phyloP scores from a whole-genome alignment of 2,329 filamentous ascomycete genomes.

The Phialophora verrucosa region DNA sequence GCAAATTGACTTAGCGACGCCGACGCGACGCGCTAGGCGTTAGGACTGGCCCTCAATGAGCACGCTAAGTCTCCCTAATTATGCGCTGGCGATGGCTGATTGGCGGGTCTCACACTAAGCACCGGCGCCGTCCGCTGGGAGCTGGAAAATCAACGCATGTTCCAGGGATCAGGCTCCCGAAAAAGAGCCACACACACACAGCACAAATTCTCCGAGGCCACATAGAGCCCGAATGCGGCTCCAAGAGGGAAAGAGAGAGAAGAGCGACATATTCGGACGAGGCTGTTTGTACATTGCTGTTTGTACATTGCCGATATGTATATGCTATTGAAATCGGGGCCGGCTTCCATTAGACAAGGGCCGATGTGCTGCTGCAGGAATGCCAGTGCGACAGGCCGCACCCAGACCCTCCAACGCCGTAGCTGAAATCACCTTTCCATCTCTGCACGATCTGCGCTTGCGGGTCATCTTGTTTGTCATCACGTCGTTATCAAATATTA shows the following conservation, averaged over 20 bases:
- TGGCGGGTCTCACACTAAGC: constrained; percentile 6
- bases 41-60: not conserved
- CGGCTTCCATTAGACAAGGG: not conserved
- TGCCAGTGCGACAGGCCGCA: not conserved
- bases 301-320: not conserved
- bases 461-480: constrained; percentile 12
- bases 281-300: not conserved
- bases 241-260: not conserved
- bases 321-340: not conserved
- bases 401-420: not conserved
- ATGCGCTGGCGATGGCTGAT: constrained; percentile 11
- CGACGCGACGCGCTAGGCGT: constrained; percentile 31
- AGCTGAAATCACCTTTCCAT: not conserved
- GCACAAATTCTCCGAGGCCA: constrained; percentile 15
- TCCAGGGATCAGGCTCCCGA: constrained; percentile 15
- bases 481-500: constrained; percentile 9
- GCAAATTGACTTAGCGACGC: constrained; percentile 4
- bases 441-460: not conserved
- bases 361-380: not conserved
- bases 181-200: constrained; percentile 4
- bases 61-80: constrained; percentile 8
- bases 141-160: constrained; percentile 16
- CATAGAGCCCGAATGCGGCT: not conserved
- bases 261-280: not conserved
- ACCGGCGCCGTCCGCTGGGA: constrained; percentile 16